Evolutionary conservation across 2,329 filamentous ascomycete species (phyloP).

Genomic region (Endoconidiophora laricicola): DNA sequence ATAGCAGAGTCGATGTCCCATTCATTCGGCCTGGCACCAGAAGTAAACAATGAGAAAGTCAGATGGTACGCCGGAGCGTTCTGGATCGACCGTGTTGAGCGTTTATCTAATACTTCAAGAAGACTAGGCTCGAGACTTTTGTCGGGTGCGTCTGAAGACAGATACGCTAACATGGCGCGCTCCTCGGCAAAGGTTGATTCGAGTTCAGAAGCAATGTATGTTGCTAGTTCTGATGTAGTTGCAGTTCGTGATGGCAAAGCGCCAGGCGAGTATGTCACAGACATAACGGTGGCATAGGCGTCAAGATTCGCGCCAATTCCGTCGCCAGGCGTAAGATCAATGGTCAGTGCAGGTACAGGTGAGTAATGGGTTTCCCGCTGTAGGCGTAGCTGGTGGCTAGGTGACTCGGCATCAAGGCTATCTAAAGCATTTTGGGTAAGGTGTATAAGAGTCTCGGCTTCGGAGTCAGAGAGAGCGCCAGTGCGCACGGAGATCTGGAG

Average conservation of each 20-base stretch:
- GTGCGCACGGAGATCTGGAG: slow-evolving; percentile 66
- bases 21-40: slow-evolving; percentile 57
- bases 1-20: slow-evolving; percentile 85
- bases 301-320: slow-evolving; percentile 44
- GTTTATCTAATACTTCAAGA: slow-evolving; percentile 43
- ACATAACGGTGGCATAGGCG: slow-evolving; percentile 52
- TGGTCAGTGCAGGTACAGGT: slow-evolving; percentile 41
- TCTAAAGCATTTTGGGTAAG: slow-evolving; percentile 78
- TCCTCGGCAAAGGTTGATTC: slow-evolving; percentile 73
- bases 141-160: slow-evolving; percentile 34
- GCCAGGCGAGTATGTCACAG: slow-evolving; percentile 59
- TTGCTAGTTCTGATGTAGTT: slow-evolving; percentile 50
- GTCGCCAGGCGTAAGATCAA: slow-evolving; percentile 52
- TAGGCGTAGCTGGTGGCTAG: slow-evolving; percentile 53
- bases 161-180: slow-evolving; percentile 65
- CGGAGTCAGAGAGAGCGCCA: slow-evolving; percentile 43
- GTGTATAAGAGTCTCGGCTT: slow-evolving; percentile 57
- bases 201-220: slow-evolving; percentile 63
- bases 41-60: slow-evolving; percentile 87
- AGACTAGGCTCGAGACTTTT: slow-evolving; percentile 33
- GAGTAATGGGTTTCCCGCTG: slow-evolving; percentile 18
- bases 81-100: slow-evolving; percentile 71
- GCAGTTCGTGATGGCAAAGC: slow-evolving; percentile 50
- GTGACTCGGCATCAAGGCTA: slow-evolving; percentile 69
- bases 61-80: slow-evolving; percentile 90